phyloP scores from a whole-genome alignment of 768 basidiomycete genomes.

The Russula lepida region DNA sequence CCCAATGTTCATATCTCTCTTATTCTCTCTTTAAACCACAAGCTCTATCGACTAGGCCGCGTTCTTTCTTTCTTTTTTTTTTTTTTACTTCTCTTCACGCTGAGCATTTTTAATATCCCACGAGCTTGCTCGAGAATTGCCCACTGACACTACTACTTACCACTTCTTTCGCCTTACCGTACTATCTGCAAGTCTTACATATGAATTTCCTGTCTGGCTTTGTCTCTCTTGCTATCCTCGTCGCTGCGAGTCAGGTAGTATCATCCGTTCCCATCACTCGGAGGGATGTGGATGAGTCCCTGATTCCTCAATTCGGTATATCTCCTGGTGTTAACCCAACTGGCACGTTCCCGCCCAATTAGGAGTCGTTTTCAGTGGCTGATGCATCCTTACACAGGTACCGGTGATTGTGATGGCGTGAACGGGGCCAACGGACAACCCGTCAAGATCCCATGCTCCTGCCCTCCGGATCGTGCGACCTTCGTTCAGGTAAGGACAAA shows the following conservation, averaged over 20 bases:
- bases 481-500: conserved; percentile 42
- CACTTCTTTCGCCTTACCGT: background rate
- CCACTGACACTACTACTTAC: background rate
- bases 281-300: conserved; percentile 6
- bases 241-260: background rate
- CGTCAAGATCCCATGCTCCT: conserved; percentile 55
- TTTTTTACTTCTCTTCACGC: no score
- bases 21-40: background rate
- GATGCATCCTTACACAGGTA: conserved; percentile 29
- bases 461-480: conserved; percentile 46
- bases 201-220: conserved; percentile 13
- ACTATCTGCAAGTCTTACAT: background rate
- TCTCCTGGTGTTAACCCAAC: conserved; percentile 50
- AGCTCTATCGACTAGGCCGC: conserved; percentile 16
- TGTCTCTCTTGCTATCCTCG: conserved; percentile 1
- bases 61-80: background rate
- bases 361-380: background rate
- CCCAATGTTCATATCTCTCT: background rate
- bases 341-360: conserved; percentile 30
- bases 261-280: conserved; percentile 6
- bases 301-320: conserved; percentile 46
- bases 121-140: background rate
- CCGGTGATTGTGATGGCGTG: conserved; percentile 62
- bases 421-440: conserved; percentile 46
- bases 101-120: conserved; percentile 4